Conservation (phyloP, 768 basidiomycete genomes). For the Rhodotorula toruloides region DNA sequence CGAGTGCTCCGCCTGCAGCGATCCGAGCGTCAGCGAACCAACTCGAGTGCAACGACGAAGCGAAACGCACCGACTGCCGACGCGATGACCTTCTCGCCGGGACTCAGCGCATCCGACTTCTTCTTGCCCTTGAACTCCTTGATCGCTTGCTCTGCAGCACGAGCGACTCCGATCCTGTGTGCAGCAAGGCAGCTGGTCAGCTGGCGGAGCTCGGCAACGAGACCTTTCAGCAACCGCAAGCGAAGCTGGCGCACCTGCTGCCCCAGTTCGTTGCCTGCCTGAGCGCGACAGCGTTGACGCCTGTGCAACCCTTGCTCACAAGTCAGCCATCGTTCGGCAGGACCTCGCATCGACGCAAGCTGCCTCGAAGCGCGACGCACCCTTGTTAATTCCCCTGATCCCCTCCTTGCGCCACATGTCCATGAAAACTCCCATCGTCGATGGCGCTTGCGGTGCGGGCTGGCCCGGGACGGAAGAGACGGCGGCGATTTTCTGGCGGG, state of each 20-base stretch:
- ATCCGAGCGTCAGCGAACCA: too few relatives aligned
- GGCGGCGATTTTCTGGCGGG: slow-evolving; percentile 72
- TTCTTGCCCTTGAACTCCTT: slow-evolving; percentile 68
- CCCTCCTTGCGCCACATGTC: slow-evolving; percentile 92
- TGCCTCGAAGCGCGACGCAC: too few relatives aligned
- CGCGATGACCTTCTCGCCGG: slow-evolving; percentile 78
- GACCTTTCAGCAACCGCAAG: not conserved
- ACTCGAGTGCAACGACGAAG: not conserved
- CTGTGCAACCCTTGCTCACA: too few relatives aligned
- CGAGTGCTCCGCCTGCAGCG: slow-evolving; percentile 66
- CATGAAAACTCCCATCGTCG: slow-evolving; percentile 71
- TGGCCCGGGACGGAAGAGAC: slow-evolving; percentile 3
- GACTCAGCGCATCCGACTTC: slow-evolving; percentile 64
- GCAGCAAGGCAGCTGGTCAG: slow-evolving; percentile 42
- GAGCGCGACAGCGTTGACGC: slow-evolving; percentile 66
- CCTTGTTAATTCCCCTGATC: slow-evolving; percentile 88
- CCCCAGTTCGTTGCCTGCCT: slow-evolving; percentile 47
- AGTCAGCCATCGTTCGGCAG: too few relatives aligned
- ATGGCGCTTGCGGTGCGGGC: slow-evolving; percentile 52
- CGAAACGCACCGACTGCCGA: slow-evolving; percentile 59
- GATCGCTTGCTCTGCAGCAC: slow-evolving; percentile 64
- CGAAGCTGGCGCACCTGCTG: not conserved
- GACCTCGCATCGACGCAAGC: too few relatives aligned
- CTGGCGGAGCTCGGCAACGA: too few relatives aligned
- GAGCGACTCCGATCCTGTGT: slow-evolving; percentile 29